Evolutionary conservation across 1,284 basidiomycete species (phyloP).

Genomic region (Cutaneotrichosporon cavernicola): DNA sequence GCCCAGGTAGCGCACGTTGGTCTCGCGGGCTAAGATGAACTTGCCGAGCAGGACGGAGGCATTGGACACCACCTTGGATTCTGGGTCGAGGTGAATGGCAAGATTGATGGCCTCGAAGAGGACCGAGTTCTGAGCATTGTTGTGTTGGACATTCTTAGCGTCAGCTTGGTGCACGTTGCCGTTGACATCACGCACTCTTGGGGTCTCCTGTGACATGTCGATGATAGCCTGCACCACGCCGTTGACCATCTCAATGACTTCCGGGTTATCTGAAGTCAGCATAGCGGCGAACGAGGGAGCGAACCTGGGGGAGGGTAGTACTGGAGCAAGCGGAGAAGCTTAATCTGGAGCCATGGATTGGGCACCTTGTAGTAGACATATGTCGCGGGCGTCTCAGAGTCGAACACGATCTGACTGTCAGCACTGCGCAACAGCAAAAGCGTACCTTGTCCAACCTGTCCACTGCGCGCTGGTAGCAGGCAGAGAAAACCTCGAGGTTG

Average conservation of each 20-base stretch:
- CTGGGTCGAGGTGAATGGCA: slow-evolving; percentile 93
- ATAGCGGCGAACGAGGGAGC: slow-evolving; percentile 22
- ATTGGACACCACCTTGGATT: slow-evolving; percentile 80
- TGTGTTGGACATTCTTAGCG: slow-evolving; percentile 86
- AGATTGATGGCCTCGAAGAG: slow-evolving; percentile 97
- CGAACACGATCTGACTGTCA: slow-evolving; percentile 72
- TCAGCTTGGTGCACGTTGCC: slow-evolving; percentile 15
- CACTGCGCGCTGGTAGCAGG: slow-evolving; percentile 92
- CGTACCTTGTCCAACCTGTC: slow-evolving; percentile 79
- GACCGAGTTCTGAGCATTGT: slow-evolving; percentile 97
- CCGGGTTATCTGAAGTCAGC: slow-evolving; percentile 69
- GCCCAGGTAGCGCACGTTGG: slow-evolving; percentile 96
- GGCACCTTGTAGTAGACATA: slow-evolving; percentile 89
- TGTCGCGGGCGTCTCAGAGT: slow-evolving; percentile 80
- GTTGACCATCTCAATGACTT: slow-evolving; percentile 72
- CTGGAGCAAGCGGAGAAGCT: slow-evolving; percentile 86
- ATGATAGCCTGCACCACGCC: slow-evolving; percentile 87
- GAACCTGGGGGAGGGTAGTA: slow-evolving; percentile 91
- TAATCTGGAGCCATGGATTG: slow-evolving; percentile 96
- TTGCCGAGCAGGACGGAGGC: slow-evolving; percentile 90
- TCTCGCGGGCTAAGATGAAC: slow-evolving; percentile 96
- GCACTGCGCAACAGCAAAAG: slow-evolving; percentile 7
- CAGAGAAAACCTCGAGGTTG: slow-evolving; percentile 80
- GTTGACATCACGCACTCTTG: slow-evolving; percentile 52
- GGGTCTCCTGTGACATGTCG: slow-evolving; percentile 88